Evolutionary conservation across 805 yeast genomes (phyloP).

Genomic region (Phaffomyces antillensis): DNA sequence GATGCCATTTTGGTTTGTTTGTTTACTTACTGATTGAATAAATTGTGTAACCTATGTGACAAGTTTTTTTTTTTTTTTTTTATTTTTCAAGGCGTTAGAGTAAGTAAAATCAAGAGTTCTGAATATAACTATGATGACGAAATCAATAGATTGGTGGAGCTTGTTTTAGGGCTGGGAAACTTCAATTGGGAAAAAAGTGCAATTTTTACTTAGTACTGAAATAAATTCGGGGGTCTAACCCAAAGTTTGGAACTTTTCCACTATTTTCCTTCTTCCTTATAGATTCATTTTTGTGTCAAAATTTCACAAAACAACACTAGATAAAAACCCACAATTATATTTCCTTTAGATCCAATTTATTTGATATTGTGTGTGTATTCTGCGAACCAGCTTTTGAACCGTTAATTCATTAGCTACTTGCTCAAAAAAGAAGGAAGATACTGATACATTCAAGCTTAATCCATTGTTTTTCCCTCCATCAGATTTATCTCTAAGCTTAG

Average conservation of each 20-base stretch:
- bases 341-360: not conserved
- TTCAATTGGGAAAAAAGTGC: too few species aligned
- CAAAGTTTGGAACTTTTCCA: too few species aligned
- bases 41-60: too few species aligned
- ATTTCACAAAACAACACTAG: not conserved
- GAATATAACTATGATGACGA: too few species aligned
- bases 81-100: not conserved
- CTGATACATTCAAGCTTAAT: not conserved
- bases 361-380: not conserved
- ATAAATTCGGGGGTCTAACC: not conserved
- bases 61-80: not conserved
- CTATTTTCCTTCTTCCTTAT: too few species aligned
- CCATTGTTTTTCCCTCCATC: not conserved
- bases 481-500: not conserved
- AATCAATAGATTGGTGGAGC: too few species aligned
- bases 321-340: not conserved
- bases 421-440: not conserved
- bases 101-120: too few species aligned
- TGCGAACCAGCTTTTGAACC: not conserved
- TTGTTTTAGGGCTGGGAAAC: too few species aligned
- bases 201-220: too few species aligned
- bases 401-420: not conserved
- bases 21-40: too few species aligned
- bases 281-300: not conserved
- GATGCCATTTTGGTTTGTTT: not conserved